Evolutionary conservation across 2,329 filamentous ascomycete species (phyloP).

Genomic region (Fusarium denticulatum): DNA sequence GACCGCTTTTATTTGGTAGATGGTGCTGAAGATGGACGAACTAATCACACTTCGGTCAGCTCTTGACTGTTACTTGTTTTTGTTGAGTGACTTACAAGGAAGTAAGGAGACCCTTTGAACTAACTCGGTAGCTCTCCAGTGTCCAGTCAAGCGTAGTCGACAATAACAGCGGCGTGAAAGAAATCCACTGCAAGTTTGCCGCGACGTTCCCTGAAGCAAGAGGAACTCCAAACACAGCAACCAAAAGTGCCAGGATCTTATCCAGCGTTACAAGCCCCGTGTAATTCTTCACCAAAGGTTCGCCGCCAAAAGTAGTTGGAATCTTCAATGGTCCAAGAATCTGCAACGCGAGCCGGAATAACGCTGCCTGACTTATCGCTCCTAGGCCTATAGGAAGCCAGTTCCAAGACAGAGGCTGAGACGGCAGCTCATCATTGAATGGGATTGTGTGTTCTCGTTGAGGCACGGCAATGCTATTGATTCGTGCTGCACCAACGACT

Average conservation of each 20-base stretch:
- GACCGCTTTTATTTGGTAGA: not conserved
- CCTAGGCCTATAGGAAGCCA: not conserved
- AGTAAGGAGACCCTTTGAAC: not conserved
- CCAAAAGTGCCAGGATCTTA: not conserved
- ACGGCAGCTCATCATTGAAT: not conserved
- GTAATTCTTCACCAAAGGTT: not conserved
- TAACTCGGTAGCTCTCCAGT: not conserved
- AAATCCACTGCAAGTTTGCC: not conserved
- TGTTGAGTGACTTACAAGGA: not conserved
- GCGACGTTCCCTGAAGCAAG: not conserved
- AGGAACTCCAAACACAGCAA: not conserved
- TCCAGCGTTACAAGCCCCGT: not conserved
- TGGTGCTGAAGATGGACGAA: not conserved
- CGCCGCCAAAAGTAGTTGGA: not conserved
- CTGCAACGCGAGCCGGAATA: fast-evolving
- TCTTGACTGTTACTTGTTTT: fast-evolving
- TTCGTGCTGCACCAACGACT: not conserved
- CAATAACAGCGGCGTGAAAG: not conserved
- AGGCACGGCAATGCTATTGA: not conserved
- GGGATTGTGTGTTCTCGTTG: not conserved
- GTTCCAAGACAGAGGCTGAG: not conserved
- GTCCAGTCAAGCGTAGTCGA: conserved; percentile 11
- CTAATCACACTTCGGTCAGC: not conserved
- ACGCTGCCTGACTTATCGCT: not conserved
- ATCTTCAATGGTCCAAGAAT: not conserved